phyloP scores from a whole-genome alignment of 202 grass and related monocot species.

The Digitaria exilis region DNA sequence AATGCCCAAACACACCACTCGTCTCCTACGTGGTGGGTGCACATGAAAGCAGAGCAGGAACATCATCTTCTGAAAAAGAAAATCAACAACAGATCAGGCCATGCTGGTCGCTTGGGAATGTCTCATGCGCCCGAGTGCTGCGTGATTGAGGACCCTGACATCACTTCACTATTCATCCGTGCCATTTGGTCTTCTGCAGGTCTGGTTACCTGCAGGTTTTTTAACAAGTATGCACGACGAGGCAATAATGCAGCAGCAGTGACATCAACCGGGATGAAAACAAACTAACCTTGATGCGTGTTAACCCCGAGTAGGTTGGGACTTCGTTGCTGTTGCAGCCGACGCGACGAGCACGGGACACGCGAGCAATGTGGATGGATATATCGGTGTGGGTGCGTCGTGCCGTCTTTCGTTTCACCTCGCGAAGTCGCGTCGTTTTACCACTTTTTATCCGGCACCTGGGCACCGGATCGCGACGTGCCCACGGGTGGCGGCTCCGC shows the following conservation, averaged over 20 bases:
- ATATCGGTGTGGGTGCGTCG: too few species aligned
- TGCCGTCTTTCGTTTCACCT: not conserved
- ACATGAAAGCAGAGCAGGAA: constrained; percentile 7
- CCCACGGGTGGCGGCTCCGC: not conserved
- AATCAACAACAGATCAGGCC: not conserved
- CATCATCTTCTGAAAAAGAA: too few species aligned
- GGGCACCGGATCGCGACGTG: not conserved
- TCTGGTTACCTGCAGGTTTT: not conserved
- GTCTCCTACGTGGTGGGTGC: not conserved
- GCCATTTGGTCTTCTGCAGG: not conserved
- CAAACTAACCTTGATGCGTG: not conserved
- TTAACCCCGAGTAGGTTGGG: not conserved
- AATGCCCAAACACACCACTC: not conserved
- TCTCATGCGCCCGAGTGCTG: not conserved
- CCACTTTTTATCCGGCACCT: constrained; percentile 23
- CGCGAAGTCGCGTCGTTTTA: not conserved
- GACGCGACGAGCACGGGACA: not conserved
- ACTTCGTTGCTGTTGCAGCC: not conserved
- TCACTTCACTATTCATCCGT: not conserved
- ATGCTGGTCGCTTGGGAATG: constrained; percentile 13
- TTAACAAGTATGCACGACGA: not conserved
- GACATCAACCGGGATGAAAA: not conserved
- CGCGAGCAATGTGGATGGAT: not conserved
- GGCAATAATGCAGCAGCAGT: constrained; percentile 12
- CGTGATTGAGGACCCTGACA: constrained; percentile 36